A percentile compares a stretch with the other conserved stretches of the same genome.
These are phyloP conservation scores for Adansonia rubrostipa DNA, from an alignment of 441 rosid genomes.

Conservation along the genomic window DNA sequence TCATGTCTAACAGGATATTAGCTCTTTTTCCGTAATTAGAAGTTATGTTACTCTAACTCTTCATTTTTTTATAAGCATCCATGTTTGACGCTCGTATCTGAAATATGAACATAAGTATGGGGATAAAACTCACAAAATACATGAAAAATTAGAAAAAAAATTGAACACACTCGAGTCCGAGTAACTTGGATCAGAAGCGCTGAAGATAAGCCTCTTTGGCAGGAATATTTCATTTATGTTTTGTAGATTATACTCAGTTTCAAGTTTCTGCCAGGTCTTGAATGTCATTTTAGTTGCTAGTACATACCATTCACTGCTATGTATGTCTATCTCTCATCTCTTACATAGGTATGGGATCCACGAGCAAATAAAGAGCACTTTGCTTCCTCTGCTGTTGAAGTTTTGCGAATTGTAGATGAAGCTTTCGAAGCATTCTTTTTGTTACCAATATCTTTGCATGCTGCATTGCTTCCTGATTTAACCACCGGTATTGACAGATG, in stretches of 20 bases:
- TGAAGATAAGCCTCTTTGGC: neutral
- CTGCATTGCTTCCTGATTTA: constrained; percentile 63
- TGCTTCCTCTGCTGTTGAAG: constrained; percentile 72
- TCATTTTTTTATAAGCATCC: too few relatives aligned
- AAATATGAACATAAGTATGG: too few relatives aligned
- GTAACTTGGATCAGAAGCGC: neutral
- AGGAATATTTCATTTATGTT: neutral
- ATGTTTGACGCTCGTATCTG: too few relatives aligned
- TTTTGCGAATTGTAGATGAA: constrained; percentile 66
- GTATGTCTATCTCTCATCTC: neutral
- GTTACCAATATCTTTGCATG: constrained; percentile 63
- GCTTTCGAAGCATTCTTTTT: constrained; percentile 76
- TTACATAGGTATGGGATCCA: constrained; percentile 68
- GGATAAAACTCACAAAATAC: too few relatives aligned
- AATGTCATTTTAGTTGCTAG: neutral
- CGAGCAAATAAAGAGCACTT: constrained; percentile 55
- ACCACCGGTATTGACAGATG: constrained; percentile 59
- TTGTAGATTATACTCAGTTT: neutral
- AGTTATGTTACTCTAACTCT: too few relatives aligned
- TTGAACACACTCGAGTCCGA: too few relatives aligned
- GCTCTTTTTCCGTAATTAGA: neutral
- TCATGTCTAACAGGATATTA: neutral
- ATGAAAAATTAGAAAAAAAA: too few relatives aligned
- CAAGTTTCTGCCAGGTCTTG: neutral
- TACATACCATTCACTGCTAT: neutral